These are phyloP conservation scores for Westerdykella sp. DNA, from an alignment of 2,329 filamentous ascomycete genomes.

Conservation along the genomic window DNA sequence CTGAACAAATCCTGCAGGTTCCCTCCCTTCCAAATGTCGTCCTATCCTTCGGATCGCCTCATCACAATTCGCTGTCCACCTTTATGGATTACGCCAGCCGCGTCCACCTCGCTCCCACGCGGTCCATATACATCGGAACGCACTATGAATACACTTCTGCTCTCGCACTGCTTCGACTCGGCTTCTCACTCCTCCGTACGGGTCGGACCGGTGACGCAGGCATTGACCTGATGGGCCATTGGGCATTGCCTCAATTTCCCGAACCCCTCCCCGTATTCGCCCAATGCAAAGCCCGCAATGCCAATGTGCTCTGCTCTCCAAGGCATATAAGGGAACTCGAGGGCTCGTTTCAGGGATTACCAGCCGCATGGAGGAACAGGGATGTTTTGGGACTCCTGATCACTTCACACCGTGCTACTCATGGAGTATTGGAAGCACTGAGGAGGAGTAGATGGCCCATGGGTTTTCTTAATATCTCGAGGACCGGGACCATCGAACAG, in stretches of 20 bases:
- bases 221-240: conserved; percentile 68
- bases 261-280: conserved; percentile 43
- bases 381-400: conserved; percentile 65
- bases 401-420: conserved; percentile 63
- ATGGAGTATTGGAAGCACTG: conserved; percentile 69
- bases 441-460: conserved; percentile 62
- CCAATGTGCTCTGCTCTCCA: conserved; percentile 42
- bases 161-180: conserved; percentile 51
- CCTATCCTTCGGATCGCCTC: conserved; percentile 25
- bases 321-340: conserved; percentile 66
- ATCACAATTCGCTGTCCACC: conserved; percentile 58
- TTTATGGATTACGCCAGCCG: conserved; percentile 60
- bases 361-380: conserved; percentile 61
- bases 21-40: conserved; percentile 23
- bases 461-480: conserved; percentile 60
- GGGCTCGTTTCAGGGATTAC: conserved; percentile 69
- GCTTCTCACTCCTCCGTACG: conserved; percentile 59
- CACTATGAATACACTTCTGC: conserved; percentile 69
- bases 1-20: conserved; percentile 8
- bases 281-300: conserved; percentile 64
- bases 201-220: conserved; percentile 64
- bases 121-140: conserved; percentile 64
- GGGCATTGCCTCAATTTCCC: conserved; percentile 46
- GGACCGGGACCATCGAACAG: conserved; percentile 56
- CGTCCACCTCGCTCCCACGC: conserved; percentile 49